phyloP scores from a whole-genome alignment of 2,329 filamentous ascomycete genomes.

The Talaromyces piceae region DNA sequence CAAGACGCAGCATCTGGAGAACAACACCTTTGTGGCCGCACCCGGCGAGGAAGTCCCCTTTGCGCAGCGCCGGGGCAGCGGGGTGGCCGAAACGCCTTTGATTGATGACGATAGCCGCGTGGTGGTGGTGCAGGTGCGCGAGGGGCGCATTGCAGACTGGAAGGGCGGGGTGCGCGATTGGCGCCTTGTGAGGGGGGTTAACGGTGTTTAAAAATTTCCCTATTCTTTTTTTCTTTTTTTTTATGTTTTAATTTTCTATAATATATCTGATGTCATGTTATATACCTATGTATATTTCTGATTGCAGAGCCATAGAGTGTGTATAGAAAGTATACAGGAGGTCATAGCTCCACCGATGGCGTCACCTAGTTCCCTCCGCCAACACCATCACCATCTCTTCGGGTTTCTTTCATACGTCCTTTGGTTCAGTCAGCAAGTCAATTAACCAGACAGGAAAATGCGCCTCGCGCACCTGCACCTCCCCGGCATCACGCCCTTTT shows the following conservation, averaged over 20 bases:
- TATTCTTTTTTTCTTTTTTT: too few relatives aligned
- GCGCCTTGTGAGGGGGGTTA: conserved; percentile 34
- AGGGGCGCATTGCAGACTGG: conserved; percentile 87
- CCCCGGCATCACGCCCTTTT: conserved; percentile 47
- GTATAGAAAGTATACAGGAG: neutral
- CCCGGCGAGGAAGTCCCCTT: conserved; percentile 43
- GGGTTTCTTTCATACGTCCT: neutral
- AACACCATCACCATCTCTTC: too few relatives aligned
- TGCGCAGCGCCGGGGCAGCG: conserved; percentile 26
- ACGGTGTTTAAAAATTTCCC: too few relatives aligned
- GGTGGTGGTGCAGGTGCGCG: conserved; percentile 74
- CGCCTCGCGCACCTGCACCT: conserved; percentile 56
- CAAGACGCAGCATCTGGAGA: conserved; percentile 74
- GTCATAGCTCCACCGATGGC: conserved; percentile 2
- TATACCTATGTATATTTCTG: too few relatives aligned
- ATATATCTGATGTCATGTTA: too few relatives aligned
- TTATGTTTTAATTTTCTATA: too few relatives aligned
- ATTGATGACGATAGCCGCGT: conserved; percentile 73
- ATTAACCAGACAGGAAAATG: conserved; percentile 26
- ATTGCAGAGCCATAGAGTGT: neutral
- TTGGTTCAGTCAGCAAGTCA: too few relatives aligned
- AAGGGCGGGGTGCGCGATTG: conserved; percentile 90
- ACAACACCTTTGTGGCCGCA: conserved; percentile 70
- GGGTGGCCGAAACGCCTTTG: conserved; percentile 43
- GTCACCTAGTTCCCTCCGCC: neutral